phyloP scores from a whole-genome alignment of 2,329 filamentous ascomycete genomes.

The Sclerotinia subarctica region DNA sequence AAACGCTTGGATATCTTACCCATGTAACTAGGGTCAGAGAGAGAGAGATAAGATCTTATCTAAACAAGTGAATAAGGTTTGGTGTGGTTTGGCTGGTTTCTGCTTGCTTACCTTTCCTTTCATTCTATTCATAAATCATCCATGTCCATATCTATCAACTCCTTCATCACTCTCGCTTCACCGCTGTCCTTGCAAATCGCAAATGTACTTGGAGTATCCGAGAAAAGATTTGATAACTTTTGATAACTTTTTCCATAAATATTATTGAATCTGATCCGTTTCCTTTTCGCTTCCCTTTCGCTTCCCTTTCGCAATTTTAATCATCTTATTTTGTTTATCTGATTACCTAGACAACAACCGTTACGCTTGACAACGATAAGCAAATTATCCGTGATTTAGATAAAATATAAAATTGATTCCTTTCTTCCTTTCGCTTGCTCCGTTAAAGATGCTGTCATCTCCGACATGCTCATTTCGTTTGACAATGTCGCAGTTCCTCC shows the following conservation, averaged over 20 bases:
- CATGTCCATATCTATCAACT: background rate
- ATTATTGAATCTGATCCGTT: background rate
- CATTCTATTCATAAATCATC: background rate
- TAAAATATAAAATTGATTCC: background rate
- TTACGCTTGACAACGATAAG: slow-evolving; percentile 1
- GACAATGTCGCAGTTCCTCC: background rate
- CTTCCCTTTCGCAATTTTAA: slow-evolving; percentile 13
- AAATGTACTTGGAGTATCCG: no score
- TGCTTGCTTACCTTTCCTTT: background rate
- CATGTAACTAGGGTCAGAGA: background rate
- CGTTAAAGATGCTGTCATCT: background rate
- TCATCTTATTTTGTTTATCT: background rate
- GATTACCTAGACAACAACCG: background rate
- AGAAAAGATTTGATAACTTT: slow-evolving; percentile 6
- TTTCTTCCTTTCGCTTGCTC: background rate
- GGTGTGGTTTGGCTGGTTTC: background rate
- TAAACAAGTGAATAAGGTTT: background rate
- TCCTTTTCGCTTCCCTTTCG: background rate
- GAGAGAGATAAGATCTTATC: slow-evolving; percentile 14
- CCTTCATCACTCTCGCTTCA: slow-evolving; percentile 8
- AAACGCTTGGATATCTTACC: background rate
- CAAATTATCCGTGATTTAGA: background rate
- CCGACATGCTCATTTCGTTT: slow-evolving; percentile 7
- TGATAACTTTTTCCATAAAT: background rate
- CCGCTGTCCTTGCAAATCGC: slow-evolving; percentile 5